Base-by-base conservation (phyloP, 768 basidiomycete genomes). In the Lactarius hengduanensis region DNA sequence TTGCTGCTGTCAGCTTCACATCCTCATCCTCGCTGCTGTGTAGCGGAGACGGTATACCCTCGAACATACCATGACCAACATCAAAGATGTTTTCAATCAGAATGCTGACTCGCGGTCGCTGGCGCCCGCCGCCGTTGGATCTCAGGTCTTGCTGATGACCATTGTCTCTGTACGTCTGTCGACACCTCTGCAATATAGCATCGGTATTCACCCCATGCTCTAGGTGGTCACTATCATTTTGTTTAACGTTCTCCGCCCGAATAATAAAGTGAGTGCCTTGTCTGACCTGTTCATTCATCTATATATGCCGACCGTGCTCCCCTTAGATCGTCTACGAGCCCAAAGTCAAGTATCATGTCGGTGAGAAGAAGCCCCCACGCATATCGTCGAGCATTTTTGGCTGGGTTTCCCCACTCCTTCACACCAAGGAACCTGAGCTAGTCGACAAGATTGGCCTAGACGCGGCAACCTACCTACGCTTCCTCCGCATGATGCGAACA, bases 401-500 rank as follows among this genome's bases (percentile, higher is more conserved):
- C 69, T 99, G 96, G 96, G 79, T 98, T 0, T 87, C 89, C 9
- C 95, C 95, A 0, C 84, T 98, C 47, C 73, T 93, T 41, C 84
- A 87, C 68, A 88, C 90, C 30, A 89, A 89, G 73, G 95, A 98
- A 74, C 87, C 91, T n/a, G 91, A 94, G 68, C 85, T 97, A 40
- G 80, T 96, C 34, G 88, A 91, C 71, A 91, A 91, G 75, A 80
- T 92, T 76, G 96, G 96, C 32, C 86, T 97, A 11, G 97, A 99
- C 73, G 96, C 96, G 0, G 92, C 95, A 57, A 84, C 90, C 28
- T 99, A 90, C 76, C 84, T 99, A 28, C 90, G 96, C 32, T 98
- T 98, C 76, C 84, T 91, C 30, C 88, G 95, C 62, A 85, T 99
- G 78, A 83, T 90, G 74, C 89, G 94, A 22, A 82, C 80, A 76